A percentile compares a stretch with the other conserved stretches of the same genome.
Evolutionary conservation across 106 monocot genomes (phyloP).

Genomic region (Dendrobium officinale): DNA sequence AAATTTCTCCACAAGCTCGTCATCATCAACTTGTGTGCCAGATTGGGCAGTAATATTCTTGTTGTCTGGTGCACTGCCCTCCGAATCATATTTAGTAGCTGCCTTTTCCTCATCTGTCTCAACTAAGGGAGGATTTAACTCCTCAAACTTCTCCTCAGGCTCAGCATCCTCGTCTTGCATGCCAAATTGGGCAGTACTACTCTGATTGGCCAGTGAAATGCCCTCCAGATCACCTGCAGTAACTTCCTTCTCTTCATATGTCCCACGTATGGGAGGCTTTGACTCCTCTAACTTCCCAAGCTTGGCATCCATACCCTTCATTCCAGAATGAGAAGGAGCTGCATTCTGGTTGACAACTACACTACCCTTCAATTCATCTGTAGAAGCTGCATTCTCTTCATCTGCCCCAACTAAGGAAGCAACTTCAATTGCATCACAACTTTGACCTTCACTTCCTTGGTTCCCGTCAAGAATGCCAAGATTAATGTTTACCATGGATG

Average conservation of each 20-base stretch:
- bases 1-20: slow-evolving; percentile 8
- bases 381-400: slow-evolving; percentile 6
- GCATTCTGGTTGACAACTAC: slow-evolving; percentile 5
- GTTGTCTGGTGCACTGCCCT: slow-evolving; percentile 5
- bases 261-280: slow-evolving; percentile 1
- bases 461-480: slow-evolving; percentile 1
- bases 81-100: slow-evolving; percentile 9
- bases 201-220: slow-evolving; percentile 2
- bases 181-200: neutral
- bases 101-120: neutral
- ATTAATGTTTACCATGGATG: neutral
- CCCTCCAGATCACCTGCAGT: neutral
- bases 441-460: slow-evolving; percentile 8
- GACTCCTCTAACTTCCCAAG: slow-evolving; percentile 21
- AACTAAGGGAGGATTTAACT: slow-evolving; percentile 14
- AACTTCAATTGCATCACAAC: neutral
- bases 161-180: neutral
- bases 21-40: slow-evolving; percentile 3
- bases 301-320: neutral
- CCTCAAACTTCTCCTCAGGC: slow-evolving; percentile 17
- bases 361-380: slow-evolving; percentile 3
- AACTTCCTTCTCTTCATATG: neutral
- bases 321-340: neutral
- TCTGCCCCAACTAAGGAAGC: slow-evolving; percentile 7
- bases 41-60: neutral